Evolutionary conservation across 1,284 basidiomycete genomes (phyloP), one percentile per base, ranked within the genome.

Genomic region (Cryptococcus sp.): DNA sequence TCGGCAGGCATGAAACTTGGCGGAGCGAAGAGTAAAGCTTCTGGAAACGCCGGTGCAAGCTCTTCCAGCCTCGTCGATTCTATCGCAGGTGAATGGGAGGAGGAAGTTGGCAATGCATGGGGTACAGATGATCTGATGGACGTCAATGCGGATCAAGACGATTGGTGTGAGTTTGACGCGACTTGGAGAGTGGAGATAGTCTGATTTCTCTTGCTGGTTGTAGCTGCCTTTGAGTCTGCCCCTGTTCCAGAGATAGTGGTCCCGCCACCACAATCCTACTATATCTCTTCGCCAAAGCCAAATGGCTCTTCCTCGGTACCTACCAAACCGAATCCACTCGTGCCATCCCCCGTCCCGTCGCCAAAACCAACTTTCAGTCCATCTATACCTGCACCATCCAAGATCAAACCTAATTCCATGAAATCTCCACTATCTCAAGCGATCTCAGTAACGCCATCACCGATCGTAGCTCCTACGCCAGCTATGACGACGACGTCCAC

Each of bases 71-170:
- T 88, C 50, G 84, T 83, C 10, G 84, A 87, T 40, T 84, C 86
- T 54, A 80, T 82, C 6, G 81, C 80, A 0, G 78, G 72, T 20
- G 82, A 82, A 53, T 79, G 82, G 26, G 82, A 81, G 29, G 80
- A 80, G 48, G 80, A 80, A 4, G 80, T 20, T 11, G 75, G 68
- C 6, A 85, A 86, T 69, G 83, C 85, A 0, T 91, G 88, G 87
- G 87, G 86, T 5, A 78, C 59, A 19, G 78, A 78, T 26, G 89
- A 95, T 75, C 76, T 95, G 54, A 94, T 95, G 75, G 92, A 96
- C 67, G 86, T 96, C 10, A 87, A 93, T 71, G 91, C 89, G 0
- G 92, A 96, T 67, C 83, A 87, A 37, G 93, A 88, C 69, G 93
- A 96, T 73, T 96, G 93, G 93, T 89, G 91, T 89, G 70, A 72